Evolutionary conservation across 148 eudicot species (phyloP).

Genomic region (Rheum nobile): DNA sequence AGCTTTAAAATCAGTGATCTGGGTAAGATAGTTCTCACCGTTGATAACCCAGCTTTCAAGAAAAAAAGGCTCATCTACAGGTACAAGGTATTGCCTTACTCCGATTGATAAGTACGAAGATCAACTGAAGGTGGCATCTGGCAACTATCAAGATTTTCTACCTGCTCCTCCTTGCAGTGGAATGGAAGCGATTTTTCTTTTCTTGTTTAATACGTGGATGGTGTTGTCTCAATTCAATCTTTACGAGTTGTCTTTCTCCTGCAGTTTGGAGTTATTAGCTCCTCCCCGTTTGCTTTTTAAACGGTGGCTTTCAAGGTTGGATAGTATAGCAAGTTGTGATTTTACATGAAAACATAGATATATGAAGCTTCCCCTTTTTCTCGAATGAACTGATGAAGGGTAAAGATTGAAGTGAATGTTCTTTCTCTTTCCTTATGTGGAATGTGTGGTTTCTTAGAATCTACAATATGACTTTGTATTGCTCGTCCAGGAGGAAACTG

Average conservation of each 20-base stretch:
- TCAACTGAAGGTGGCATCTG: background rate
- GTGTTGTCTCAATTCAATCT: background rate
- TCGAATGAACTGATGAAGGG: no score
- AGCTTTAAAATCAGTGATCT: constrained; percentile 55
- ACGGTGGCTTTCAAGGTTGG: background rate
- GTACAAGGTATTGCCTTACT: constrained; percentile 60
- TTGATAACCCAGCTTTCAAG: constrained; percentile 71
- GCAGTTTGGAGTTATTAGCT: background rate
- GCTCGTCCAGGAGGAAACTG: no score
- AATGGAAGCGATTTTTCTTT: background rate
- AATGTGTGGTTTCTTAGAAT: no score
- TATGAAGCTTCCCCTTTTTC: background rate
- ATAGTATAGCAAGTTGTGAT: background rate
- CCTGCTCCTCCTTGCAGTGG: background rate
- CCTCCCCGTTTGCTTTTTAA: background rate
- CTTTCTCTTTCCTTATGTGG: no score
- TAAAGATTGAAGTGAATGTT: no score
- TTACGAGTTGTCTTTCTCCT: background rate
- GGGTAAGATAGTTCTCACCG: constrained; percentile 69
- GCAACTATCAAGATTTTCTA: background rate
- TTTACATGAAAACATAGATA: background rate
- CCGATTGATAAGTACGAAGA: constrained; percentile 24
- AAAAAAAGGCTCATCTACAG: constrained; percentile 82
- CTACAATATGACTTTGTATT: no score
- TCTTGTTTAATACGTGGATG: background rate